phyloP scores from a whole-genome alignment of 257 asterid species.

The Gentiana macrophylla region DNA sequence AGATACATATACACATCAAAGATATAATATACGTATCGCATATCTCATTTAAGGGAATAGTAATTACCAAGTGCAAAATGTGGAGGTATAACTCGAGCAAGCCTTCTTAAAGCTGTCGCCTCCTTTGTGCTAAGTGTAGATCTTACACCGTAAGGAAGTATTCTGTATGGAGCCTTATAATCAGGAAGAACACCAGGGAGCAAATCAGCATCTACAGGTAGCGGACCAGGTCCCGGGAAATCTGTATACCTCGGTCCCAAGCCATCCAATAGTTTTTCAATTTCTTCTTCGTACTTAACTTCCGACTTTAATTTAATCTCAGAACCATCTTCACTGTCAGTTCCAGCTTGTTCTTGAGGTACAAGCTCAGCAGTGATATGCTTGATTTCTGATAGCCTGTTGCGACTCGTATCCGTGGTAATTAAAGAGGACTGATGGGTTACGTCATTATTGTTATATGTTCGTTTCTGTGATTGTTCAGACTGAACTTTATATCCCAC shows the following conservation, averaged over 20 bases:
- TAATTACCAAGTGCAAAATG: slow-evolving; percentile 86
- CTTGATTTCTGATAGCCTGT: slow-evolving; percentile 17
- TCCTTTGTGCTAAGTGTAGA: slow-evolving; percentile 55
- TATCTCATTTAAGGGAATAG: slow-evolving; percentile 6
- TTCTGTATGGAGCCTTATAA: slow-evolving; percentile 71
- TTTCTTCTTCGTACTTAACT: slow-evolving; percentile 68
- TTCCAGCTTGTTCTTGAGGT: slow-evolving; percentile 19
- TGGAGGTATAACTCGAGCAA: slow-evolving; percentile 84
- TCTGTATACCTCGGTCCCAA: slow-evolving; percentile 84
- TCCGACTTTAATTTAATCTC: slow-evolving; percentile 31
- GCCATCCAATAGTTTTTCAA: slow-evolving; percentile 54
- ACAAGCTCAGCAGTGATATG: slow-evolving; percentile 14
- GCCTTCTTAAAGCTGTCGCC: slow-evolving; percentile 76
- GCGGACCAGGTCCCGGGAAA: slow-evolving; percentile 91
- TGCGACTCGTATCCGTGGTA: slow-evolving; percentile 16
- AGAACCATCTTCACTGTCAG: slow-evolving; percentile 14
- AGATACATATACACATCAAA: neutral
- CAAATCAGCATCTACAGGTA: slow-evolving; percentile 95
- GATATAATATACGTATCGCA: neutral
- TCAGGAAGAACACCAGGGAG: slow-evolving; percentile 63
- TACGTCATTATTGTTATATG: slow-evolving; percentile 27
- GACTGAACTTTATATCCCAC: slow-evolving; percentile 49
- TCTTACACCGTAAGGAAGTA: slow-evolving; percentile 91
- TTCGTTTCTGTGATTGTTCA: slow-evolving; percentile 25
- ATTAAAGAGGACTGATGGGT: slow-evolving; percentile 18